Evolutionary conservation across 1,139 yeast genomes (phyloP), one percentile per base, ranked within the genome.

Genomic region (Kodamaea suecica): DNA sequence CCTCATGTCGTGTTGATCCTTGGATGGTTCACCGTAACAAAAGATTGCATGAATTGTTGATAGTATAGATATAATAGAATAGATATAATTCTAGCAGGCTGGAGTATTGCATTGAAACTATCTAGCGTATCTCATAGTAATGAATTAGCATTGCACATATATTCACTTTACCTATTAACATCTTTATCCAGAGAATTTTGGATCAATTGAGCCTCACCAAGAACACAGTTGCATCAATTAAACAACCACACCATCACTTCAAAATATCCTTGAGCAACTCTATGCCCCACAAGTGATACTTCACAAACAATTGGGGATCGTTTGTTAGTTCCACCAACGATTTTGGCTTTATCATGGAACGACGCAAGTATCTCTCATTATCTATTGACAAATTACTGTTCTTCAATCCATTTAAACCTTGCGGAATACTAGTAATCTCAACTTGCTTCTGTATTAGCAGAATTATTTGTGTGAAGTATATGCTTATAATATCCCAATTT

Each of bases 281-380:
- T 1, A 76, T 55, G 14, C 79, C 81, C 80, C 86, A 80, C 15
- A 80, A 56, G 52, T 85, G 95, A 12, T 83, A 53, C 49, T 77
- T 78, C 8, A 80, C 63, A 52, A 83, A 84, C 10, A 84, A 56
- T 29, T 70, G 62, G 2, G 66, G 67, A 51, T 84, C 94, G 19
- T 71, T 67, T 2, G 86, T 65, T 29, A 84, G 63, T 34, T 78
- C 81, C 3, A 73, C 66, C 44, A 85, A 57, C 34, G 80, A 76
- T 47, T 70, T 72, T 2, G 87, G 81, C 39, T 75, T 72, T 45
- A 60, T 63, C 45, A 68, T 67, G 37, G 74, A 73, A 49, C 70
- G 65, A 56, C 79, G 68, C 47, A 70, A 66, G 47, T 71, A 80
- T 30, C 71, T 57, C 42, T 78, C 84, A 44, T 76, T 71, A 31